Evolutionary conservation across 2,329 filamentous ascomycete genomes (phyloP).

Genomic region (Biscogniauxia sp.): DNA sequence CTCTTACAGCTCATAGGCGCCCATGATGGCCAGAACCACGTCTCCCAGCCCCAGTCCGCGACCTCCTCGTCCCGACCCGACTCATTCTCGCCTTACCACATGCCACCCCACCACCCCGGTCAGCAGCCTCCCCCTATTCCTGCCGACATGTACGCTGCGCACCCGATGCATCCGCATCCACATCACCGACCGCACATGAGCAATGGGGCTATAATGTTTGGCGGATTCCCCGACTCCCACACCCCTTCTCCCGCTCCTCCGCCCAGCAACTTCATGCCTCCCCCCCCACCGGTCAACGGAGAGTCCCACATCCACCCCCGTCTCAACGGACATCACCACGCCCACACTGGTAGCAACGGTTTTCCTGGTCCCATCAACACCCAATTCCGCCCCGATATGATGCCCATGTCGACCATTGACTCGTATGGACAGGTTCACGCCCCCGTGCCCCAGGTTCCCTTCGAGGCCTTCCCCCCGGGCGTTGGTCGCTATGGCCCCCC

Average conservation of each 20-base stretch:
- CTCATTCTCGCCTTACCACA: slow-evolving; percentile 17
- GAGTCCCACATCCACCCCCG: slow-evolving; percentile 24
- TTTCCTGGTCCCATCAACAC: slow-evolving; percentile 28
- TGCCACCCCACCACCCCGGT: slow-evolving; percentile 14
- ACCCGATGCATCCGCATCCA: slow-evolving; percentile 30
- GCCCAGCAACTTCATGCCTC: slow-evolving; percentile 45
- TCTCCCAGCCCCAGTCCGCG: slow-evolving; percentile 23
- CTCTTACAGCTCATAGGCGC: slow-evolving; percentile 23
- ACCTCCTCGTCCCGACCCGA: slow-evolving; percentile 19
- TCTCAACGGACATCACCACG: slow-evolving; percentile 27
- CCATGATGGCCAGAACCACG: slow-evolving; percentile 11
- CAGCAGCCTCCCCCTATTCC: slow-evolving; percentile 19
- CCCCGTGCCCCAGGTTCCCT: slow-evolving; percentile 27
- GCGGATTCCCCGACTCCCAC: slow-evolving; percentile 52
- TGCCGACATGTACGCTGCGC: slow-evolving; percentile 25
- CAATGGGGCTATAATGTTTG: slow-evolving; percentile 55
- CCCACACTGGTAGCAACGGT: slow-evolving; percentile 27
- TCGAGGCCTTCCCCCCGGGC: slow-evolving; percentile 35
- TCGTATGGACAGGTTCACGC: slow-evolving; percentile 23
- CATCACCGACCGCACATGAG: slow-evolving; percentile 52
- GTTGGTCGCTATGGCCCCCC: slow-evolving; percentile 47
- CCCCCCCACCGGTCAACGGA: slow-evolving; percentile 23
- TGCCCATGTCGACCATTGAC: slow-evolving; percentile 26
- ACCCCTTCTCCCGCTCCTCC: slow-evolving; percentile 56
- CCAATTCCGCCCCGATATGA: slow-evolving; percentile 26